These are phyloP conservation scores for Parastagonospora avenae DNA, from an alignment of 2,329 filamentous ascomycete genomes.

Conservation along the genomic window DNA sequence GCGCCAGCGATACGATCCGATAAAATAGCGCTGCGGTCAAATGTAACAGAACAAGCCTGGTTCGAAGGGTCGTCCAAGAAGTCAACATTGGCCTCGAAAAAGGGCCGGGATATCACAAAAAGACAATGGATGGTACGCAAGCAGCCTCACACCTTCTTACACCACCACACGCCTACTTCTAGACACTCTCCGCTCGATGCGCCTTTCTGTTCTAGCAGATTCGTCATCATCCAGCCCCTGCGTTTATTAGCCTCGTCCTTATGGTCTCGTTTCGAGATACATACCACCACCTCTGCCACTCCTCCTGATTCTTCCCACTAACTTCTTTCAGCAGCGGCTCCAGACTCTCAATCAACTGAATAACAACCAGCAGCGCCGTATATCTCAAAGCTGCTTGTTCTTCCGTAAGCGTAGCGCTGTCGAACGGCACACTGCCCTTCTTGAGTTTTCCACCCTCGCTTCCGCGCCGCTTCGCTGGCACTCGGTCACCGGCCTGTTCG, in stretches of 20 bases:
- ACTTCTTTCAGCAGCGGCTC: conserved; percentile 82
- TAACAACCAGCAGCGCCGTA: conserved; percentile 79
- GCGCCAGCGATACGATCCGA: conserved; percentile 74
- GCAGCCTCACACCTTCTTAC: conserved; percentile 56
- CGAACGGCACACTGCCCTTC: conserved; percentile 38
- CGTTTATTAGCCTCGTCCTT: neutral
- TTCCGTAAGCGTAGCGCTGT: conserved; percentile 61
- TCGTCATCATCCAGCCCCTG: conserved; percentile 77
- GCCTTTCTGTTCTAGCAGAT: conserved; percentile 78
- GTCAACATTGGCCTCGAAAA: conserved; percentile 13
- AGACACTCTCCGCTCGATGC: conserved; percentile 85
- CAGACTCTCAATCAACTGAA: conserved; percentile 83
- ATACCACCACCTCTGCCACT: conserved; percentile 85
- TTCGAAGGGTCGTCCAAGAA: neutral
- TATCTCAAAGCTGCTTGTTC: conserved; percentile 75
- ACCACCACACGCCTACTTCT: conserved; percentile 70
- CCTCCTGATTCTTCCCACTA: conserved; percentile 85
- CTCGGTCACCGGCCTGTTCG: conserved; percentile 58
- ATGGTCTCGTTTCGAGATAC: neutral
- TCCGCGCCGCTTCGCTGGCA: conserved; percentile 58
- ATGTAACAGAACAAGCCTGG: neutral
- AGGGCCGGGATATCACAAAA: conserved; percentile 32
- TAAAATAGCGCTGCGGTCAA: conserved; percentile 12
- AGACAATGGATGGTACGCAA: conserved; percentile 22
- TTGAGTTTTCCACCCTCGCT: conserved; percentile 52